phyloP scores from a whole-genome alignment of 306 rosid species.

The Lupinus albus region DNA sequence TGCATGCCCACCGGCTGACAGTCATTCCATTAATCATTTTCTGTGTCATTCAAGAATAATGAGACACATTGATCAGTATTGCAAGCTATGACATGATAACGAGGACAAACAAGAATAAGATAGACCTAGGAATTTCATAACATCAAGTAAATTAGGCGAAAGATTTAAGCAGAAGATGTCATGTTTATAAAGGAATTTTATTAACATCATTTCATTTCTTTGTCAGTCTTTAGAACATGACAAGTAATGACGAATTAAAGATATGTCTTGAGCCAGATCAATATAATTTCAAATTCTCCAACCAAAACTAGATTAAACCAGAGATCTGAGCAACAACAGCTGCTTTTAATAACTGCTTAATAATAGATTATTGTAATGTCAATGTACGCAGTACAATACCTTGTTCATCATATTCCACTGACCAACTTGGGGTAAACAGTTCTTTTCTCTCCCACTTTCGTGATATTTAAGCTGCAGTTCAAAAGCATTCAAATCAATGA shows the following conservation, averaged over 20 bases:
- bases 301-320: not conserved
- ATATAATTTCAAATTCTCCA: not conserved
- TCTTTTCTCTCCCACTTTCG: constrained; percentile 87
- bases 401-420: constrained; percentile 99
- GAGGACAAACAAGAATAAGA: constrained; percentile 13
- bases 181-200: not conserved
- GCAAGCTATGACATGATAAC: constrained; percentile 22
- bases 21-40: too few relatives aligned
- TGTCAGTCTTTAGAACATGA: not conserved
- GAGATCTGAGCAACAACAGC: not conserved
- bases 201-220: not conserved
- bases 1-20: too few relatives aligned
- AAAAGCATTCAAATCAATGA: constrained; percentile 32
- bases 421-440: constrained; percentile 94
- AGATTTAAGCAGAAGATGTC: too few relatives aligned
- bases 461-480: constrained; percentile 80
- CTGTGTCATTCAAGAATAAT: too few relatives aligned
- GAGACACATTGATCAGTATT: constrained; percentile 29
- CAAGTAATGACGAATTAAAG: not conserved
- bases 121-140: constrained; percentile 10
- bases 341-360: not conserved
- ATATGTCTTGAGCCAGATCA: not conserved
- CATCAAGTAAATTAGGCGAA: constrained; percentile 7
- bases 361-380: constrained; percentile 10
- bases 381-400: constrained; percentile 45